Evolutionary conservation across 345 rosid genomes (phyloP).

Genomic region (Arabis hirsuta): DNA sequence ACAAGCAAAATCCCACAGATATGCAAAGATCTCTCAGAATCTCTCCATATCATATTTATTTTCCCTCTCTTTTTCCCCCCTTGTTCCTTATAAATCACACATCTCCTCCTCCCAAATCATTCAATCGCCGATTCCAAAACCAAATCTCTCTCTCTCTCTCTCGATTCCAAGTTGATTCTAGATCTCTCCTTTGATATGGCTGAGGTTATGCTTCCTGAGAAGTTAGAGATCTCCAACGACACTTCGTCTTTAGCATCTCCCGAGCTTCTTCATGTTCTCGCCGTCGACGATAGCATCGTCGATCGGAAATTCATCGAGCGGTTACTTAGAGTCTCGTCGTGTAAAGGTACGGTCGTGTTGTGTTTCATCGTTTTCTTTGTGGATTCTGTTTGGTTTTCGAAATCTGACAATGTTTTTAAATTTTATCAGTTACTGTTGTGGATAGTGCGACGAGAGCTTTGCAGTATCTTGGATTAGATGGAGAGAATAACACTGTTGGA

Average conservation of each 20-base stretch:
- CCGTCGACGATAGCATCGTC: slow-evolving; percentile 84
- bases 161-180: not conserved
- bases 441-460: slow-evolving; percentile 76
- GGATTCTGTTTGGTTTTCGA: not conserved
- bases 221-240: slow-evolving; percentile 27
- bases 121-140: not conserved
- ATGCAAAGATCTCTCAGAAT: slow-evolving; percentile 43
- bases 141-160: slow-evolving; percentile 13
- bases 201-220: slow-evolving; percentile 45
- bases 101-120: slow-evolving; percentile 11
- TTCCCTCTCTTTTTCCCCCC: slow-evolving; percentile 28
- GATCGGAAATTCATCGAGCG: slow-evolving; percentile 84
- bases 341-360: slow-evolving; percentile 59
- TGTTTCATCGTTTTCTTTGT: not conserved
- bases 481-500: slow-evolving; percentile 59
- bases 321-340: slow-evolving; percentile 72
- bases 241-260: slow-evolving; percentile 39
- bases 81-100: slow-evolving; percentile 36
- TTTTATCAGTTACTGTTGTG: slow-evolving; percentile 65
- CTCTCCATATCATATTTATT: slow-evolving; percentile 36
- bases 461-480: slow-evolving; percentile 82
- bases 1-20: slow-evolving; percentile 46
- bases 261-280: slow-evolving; percentile 90
- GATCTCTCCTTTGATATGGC: slow-evolving; percentile 35
- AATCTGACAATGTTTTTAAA: slow-evolving; percentile 3